Percentiles rank a stretch among this genome's conserved stretches.
phyloP scores from a whole-genome alignment of 192 early-diverging fungal genomes.

The Entomortierella chlamydospora region DNA sequence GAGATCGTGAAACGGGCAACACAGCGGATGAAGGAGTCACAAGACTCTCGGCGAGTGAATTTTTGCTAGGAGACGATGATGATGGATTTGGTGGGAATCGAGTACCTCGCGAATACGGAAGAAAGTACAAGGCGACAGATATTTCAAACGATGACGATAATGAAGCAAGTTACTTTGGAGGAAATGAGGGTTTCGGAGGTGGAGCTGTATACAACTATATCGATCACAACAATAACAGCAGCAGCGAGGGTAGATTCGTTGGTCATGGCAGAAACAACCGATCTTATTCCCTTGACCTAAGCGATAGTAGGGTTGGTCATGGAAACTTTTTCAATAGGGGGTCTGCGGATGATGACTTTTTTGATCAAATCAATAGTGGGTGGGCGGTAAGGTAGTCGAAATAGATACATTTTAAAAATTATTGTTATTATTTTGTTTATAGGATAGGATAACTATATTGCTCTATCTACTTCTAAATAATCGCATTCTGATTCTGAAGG shows the following conservation, averaged over 20 bases:
- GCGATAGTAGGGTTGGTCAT: slow-evolving; percentile 7
- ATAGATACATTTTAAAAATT: no score
- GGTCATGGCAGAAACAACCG: slow-evolving; percentile 2
- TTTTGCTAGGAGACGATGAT: background rate
- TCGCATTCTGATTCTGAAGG: no score
- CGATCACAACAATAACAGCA: background rate
- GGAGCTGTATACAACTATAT: background rate
- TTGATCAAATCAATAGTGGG: background rate
- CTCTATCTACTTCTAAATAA: no score
- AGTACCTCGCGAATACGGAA: background rate
- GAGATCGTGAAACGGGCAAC: background rate
- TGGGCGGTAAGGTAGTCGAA: slow-evolving; percentile 6
- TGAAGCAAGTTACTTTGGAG: slow-evolving; percentile 11
- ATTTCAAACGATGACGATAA: background rate
- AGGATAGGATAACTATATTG: no score
- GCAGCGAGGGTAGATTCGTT: background rate
- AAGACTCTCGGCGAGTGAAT: background rate
- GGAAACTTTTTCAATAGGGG: background rate
- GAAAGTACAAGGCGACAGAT: background rate
- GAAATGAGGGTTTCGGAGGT: slow-evolving; percentile 10
- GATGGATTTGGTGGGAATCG: background rate
- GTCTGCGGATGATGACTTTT: background rate
- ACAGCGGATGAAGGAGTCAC: background rate
- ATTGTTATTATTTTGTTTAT: no score
- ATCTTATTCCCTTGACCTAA: background rate